Conservation (phyloP, 495 filamentous ascomycete species). For the Penicillium herquei region DNA sequence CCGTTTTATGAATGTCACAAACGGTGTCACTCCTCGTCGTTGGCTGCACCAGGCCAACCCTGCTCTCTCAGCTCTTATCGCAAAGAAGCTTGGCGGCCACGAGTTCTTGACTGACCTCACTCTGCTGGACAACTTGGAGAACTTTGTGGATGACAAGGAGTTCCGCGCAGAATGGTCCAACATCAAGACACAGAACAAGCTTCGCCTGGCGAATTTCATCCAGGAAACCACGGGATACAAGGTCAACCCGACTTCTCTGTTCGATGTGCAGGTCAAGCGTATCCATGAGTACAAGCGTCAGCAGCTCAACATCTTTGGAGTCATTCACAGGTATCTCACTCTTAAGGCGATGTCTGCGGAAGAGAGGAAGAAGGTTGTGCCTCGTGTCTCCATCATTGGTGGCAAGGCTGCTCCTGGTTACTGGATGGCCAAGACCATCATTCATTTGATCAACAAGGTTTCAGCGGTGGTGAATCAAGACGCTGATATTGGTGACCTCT, state of each 20-base stretch:
- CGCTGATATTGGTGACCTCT: conserved; percentile 82
- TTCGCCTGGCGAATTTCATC: conserved; percentile 86
- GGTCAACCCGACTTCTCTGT: conserved; percentile 85
- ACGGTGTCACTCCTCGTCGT: conserved; percentile 90
- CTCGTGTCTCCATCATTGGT: conserved; percentile 95
- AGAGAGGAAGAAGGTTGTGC: conserved; percentile 82
- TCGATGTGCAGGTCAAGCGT: conserved; percentile 97
- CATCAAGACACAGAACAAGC: conserved; percentile 79
- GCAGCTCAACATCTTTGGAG: conserved; percentile 97
- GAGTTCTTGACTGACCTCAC: conserved; percentile 87
- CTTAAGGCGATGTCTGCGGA: conserved; percentile 83
- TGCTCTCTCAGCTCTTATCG: conserved; percentile 84
- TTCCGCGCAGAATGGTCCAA: conserved; percentile 91
- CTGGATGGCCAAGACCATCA: conserved; percentile 99
- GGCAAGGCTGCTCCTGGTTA: conserved; percentile 97
- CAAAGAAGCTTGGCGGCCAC: conserved; percentile 78
- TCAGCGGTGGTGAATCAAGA: conserved; percentile 91
- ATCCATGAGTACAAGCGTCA: conserved; percentile 99
- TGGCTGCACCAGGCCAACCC: conserved; percentile 99
- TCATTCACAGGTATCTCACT: conserved; percentile 89
- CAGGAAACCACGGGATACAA: conserved; percentile 72
- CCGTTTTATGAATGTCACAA: conserved; percentile 98
- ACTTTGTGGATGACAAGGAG: conserved; percentile 73
- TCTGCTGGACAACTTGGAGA: conserved; percentile 77
- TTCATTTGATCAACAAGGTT: conserved; percentile 92